Percentiles rank a stretch among this genome's conserved stretches.
Evolutionary conservation across 768 basidiomycete genomes (phyloP).

Genomic region (Xerocomus spinulosus): DNA sequence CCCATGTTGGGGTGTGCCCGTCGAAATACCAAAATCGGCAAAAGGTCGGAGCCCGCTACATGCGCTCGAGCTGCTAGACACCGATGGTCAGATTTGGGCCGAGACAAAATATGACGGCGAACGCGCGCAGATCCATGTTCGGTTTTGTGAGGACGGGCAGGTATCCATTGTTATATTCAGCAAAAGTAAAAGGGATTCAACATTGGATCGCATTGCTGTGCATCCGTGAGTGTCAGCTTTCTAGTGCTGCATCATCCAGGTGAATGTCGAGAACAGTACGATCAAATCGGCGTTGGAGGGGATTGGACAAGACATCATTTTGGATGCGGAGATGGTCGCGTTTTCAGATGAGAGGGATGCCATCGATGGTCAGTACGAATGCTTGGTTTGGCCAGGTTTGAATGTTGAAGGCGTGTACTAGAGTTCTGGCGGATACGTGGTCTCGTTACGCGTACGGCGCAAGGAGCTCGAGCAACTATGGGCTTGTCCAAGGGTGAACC

Average conservation of each 20-base stretch:
- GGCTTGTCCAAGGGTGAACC: slow-evolving; percentile 13
- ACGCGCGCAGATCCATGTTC: slow-evolving; percentile 87
- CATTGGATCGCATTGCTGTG: slow-evolving; percentile 64
- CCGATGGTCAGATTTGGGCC: slow-evolving; percentile 52
- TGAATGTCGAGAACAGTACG: slow-evolving; percentile 36
- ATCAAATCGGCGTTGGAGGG: slow-evolving; percentile 57
- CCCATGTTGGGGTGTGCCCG: slow-evolving; percentile 54
- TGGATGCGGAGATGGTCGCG: slow-evolving; percentile 91
- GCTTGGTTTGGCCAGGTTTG: neutral
- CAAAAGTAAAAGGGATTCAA: slow-evolving; percentile 84
- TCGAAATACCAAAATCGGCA: slow-evolving; percentile 78
- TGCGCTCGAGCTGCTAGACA: slow-evolving; percentile 41
- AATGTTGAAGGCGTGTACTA: slow-evolving; percentile 25
- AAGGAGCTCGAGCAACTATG: slow-evolving; percentile 43
- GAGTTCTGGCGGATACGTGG: slow-evolving; percentile 74
- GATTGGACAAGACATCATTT: slow-evolving; percentile 39
- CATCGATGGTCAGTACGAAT: slow-evolving; percentile 61
- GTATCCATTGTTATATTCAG: slow-evolving; percentile 73
- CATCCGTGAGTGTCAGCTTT: slow-evolving; percentile 37
- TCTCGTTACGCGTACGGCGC: slow-evolving; percentile 54
- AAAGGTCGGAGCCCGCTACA: slow-evolving; percentile 64
- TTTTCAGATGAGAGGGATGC: slow-evolving; percentile 51
- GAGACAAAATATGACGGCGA: slow-evolving; percentile 97
- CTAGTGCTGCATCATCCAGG: neutral
- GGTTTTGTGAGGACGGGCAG: slow-evolving; percentile 35